These are phyloP conservation scores for Paraglomus occultum DNA, from an alignment of 192 early-diverging fungal species.

Conservation along the genomic window DNA sequence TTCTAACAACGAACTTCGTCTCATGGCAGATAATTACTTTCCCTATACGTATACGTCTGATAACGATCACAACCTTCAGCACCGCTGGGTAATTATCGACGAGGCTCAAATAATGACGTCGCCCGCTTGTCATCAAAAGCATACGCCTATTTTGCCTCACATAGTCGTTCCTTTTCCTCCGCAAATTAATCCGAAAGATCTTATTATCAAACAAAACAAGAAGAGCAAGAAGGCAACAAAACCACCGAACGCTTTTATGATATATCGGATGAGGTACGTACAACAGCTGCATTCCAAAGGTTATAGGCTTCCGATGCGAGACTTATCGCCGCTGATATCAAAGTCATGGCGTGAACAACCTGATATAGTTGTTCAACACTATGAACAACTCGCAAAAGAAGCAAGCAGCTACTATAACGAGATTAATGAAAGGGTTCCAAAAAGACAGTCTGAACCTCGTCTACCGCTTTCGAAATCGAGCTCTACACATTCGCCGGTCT, in stretches of 20 bases:
- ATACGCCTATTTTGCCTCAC: slow-evolving; percentile 3
- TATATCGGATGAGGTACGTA: slow-evolving; percentile 21
- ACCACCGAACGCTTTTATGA: slow-evolving; percentile 20
- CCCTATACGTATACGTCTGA: too few relatives aligned
- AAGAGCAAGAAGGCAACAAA: slow-evolving; percentile 10
- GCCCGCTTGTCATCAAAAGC: background rate
- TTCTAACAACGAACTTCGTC: too few relatives aligned
- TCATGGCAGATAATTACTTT: too few relatives aligned
- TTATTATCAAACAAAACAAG: slow-evolving; percentile 12
- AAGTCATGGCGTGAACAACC: slow-evolving; percentile 16
- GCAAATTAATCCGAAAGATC: slow-evolving; percentile 10
- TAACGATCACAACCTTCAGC: background rate
- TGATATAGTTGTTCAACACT: slow-evolving; percentile 9
- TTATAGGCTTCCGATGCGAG: slow-evolving; percentile 19
- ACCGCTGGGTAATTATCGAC: slow-evolving; percentile 21
- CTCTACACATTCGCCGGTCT: too few relatives aligned
- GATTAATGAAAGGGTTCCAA: too few relatives aligned
- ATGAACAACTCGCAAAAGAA: slow-evolving; percentile 12
- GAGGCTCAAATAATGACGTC: slow-evolving; percentile 8
- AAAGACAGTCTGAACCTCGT: too few relatives aligned
- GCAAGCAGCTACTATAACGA: slow-evolving; percentile 17
- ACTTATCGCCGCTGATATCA: background rate
- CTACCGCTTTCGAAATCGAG: too few relatives aligned
- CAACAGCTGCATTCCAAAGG: slow-evolving; percentile 17
- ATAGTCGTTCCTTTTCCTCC: slow-evolving; percentile 22